Base-by-base conservation (phyloP, 805 yeast genomes). In the Yamadazyma ubonensis region DNA sequence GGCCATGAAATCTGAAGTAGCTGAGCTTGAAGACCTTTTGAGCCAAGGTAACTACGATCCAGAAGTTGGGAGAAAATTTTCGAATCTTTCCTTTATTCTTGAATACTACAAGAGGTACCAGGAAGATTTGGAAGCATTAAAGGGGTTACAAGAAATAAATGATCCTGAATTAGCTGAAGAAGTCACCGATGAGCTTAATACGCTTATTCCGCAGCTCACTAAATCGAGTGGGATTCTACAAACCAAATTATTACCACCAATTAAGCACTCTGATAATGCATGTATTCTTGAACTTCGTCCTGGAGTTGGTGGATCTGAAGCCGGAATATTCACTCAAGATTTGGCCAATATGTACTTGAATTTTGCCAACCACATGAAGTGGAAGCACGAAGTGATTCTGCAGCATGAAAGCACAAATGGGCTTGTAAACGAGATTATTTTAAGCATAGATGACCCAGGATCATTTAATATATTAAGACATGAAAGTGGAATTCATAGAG, bases 401-500 rank as follows among this genome's bases (percentile, higher is more conserved):
- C 65, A 72, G 37, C 71, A 76, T 6, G 72, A 64, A 21, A 79
- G 78, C 33, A 76, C 75, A 21, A 70, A 77, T 25, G 86, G 87
- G 0, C 71, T 70, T 29, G 95, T 86, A 5, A 93, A 83, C 52
- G 97, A 95, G 9, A 81, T 87, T 10, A 61, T 93, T 20, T 63
- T 79, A 31, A 57, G 68, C 43, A 73, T 93, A 7, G 84, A 84
- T 47, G 79, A 79, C 45, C 82, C 83, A 0, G 95, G 95, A 0
- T 73, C 95, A 0, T 93, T 83, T 55, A 81, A 81, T 47, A 55
- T 72, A 29, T 60, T 93, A 33, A 73, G 91, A 45, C 82, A 78
- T 52, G 99, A 93, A 58, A 88, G 95, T 20, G 99, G 99, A 3
- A 96, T 93, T 6, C 99, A 93, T 59, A 69, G 99, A 30, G 99